These are phyloP conservation scores for Selenicereus undatus DNA, from an alignment of 148 eudicot genomes.

Conservation along the genomic window DNA sequence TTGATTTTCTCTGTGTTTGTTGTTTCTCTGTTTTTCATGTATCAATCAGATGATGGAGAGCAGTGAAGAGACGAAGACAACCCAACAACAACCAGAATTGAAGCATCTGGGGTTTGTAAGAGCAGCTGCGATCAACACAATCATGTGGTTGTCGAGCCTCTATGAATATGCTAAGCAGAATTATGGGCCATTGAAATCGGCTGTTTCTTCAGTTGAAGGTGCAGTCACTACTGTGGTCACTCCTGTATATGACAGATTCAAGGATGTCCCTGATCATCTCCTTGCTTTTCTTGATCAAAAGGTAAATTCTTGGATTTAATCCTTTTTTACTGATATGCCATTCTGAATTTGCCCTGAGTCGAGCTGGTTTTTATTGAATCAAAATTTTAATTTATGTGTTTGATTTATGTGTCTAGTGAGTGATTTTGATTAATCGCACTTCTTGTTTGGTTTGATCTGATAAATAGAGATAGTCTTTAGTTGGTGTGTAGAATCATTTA, in stretches of 20 bases:
- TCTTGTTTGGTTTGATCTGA: too few species aligned
- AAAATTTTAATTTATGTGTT: too few species aligned
- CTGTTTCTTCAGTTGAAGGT: slow-evolving; percentile 34
- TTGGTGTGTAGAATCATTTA: too few species aligned
- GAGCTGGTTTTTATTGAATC: background rate
- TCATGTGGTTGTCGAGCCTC: slow-evolving; percentile 32
- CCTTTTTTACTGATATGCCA: background rate
- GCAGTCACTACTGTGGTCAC: slow-evolving; percentile 35
- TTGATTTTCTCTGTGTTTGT: background rate
- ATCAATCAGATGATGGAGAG: slow-evolving; percentile 27
- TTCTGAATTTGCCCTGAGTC: background rate
- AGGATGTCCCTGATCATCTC: slow-evolving; percentile 36
- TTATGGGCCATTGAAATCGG: slow-evolving; percentile 43
- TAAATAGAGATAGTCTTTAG: too few species aligned
- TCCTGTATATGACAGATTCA: slow-evolving; percentile 38
- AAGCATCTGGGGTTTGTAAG: slow-evolving; percentile 47
- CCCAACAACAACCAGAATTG: slow-evolving; percentile 21
- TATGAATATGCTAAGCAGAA: slow-evolving; percentile 45
- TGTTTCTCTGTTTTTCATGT: background rate
- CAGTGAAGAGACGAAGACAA: slow-evolving; percentile 23
- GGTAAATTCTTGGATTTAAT: slow-evolving; percentile 23
- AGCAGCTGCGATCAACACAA: slow-evolving; percentile 30
- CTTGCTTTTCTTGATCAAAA: slow-evolving; percentile 44
- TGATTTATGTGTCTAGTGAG: too few species aligned
- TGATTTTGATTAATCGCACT: too few species aligned